phyloP scores from a whole-genome alignment of 2,329 filamentous ascomycete species.

The Dothideomycetidae sp. region DNA sequence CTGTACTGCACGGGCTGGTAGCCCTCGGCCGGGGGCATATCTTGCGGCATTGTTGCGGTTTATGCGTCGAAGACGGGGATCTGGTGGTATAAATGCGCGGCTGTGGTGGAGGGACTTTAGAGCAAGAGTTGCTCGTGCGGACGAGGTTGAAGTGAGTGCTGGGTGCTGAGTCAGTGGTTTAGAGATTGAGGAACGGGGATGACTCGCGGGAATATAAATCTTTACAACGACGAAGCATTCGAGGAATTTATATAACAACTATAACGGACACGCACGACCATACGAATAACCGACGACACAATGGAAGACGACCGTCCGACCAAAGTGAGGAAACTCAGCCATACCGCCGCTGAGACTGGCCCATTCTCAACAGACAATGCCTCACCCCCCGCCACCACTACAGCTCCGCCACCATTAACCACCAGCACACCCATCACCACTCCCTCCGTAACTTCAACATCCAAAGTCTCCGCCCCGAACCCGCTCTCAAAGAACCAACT shows the following conservation, averaged over 20 bases:
- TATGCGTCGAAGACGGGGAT: too few relatives aligned
- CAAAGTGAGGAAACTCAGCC: conserved; percentile 40
- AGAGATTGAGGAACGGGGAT: too few relatives aligned
- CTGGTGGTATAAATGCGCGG: too few relatives aligned
- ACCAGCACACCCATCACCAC: neutral
- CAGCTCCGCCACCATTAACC: neutral
- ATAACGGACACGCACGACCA: too few relatives aligned
- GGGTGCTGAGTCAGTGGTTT: too few relatives aligned
- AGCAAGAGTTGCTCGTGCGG: too few relatives aligned
- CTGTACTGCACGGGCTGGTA: conserved; percentile 97
- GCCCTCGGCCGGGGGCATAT: conserved; percentile 90
- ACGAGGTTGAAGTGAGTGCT: too few relatives aligned
- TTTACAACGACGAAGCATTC: too few relatives aligned
- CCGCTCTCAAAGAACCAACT: conserved; percentile 69
- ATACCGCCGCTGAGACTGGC: conserved; percentile 15
- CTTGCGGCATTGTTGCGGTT: conserved; percentile 70
- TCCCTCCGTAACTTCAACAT: conserved; percentile 1
- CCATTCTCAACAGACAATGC: conserved; percentile 6
- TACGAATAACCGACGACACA: too few relatives aligned
- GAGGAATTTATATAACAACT: too few relatives aligned
- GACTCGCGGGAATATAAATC: too few relatives aligned
- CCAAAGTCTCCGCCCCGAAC: conserved; percentile 1
- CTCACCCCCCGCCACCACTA: neutral
- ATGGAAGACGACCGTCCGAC: conserved; percentile 40
- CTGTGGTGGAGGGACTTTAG: too few relatives aligned